Percentiles rank a stretch among this genome's conserved stretches.
phyloP scores from a whole-genome alignment of 2,329 filamentous ascomycete genomes.

The Dothistroma septosporum region DNA sequence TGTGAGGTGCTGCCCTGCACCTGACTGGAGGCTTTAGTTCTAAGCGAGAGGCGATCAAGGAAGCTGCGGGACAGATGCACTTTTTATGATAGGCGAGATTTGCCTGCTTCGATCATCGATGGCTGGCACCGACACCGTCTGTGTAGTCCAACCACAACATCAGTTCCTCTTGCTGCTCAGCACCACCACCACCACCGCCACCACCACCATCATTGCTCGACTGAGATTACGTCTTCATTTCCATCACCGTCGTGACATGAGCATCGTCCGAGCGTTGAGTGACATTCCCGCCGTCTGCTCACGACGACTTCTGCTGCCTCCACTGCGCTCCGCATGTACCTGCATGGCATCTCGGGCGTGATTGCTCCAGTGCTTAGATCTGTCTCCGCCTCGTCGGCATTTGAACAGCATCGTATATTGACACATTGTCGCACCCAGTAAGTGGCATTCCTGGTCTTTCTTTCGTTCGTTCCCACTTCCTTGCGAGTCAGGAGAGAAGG shows the following conservation, averaged over 20 bases:
- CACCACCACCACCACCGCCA: neutral
- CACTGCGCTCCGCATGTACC: neutral
- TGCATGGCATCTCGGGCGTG: neutral
- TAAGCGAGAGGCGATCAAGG: no score
- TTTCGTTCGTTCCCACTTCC: slow-evolving; percentile 1
- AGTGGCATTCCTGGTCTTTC: slow-evolving; percentile 4
- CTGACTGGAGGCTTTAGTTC: neutral
- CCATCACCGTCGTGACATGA: neutral
- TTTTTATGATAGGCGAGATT: neutral
- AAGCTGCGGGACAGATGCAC: no score
- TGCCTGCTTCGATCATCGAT: no score
- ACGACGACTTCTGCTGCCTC: neutral
- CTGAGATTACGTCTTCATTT: neutral
- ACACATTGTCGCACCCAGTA: neutral
- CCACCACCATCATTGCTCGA: neutral
- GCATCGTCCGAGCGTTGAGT: neutral
- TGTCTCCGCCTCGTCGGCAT: slow-evolving; percentile 18
- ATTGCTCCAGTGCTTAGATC: slow-evolving; percentile 1
- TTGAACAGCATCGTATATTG: slow-evolving; percentile 9
- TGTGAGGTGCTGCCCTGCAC: slow-evolving; percentile 46
- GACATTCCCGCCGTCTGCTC: neutral
- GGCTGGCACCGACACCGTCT: no score
- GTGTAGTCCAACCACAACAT: neutral
- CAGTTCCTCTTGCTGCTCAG: neutral
- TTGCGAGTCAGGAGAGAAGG: neutral